Conservation (phyloP, 139 green algal genomes). For the Spirogloea muscicola region DNA sequence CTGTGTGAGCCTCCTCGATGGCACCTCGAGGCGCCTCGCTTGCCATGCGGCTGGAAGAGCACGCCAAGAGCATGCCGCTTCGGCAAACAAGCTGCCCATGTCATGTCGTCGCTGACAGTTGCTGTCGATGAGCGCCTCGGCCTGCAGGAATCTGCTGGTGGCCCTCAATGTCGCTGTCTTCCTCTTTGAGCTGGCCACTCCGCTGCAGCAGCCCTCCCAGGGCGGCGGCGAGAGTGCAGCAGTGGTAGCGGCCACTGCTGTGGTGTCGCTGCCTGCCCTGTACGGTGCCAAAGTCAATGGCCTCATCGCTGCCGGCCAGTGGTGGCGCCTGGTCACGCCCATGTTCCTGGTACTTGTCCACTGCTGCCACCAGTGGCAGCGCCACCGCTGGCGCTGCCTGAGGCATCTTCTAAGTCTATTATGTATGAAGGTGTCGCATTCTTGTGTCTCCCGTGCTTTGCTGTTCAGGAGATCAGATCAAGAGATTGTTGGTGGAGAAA, state of each 20-base stretch:
- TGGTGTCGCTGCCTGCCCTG: conserved; percentile 25
- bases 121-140: not conserved
- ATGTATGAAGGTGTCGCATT: too few species aligned
- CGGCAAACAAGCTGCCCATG: too few species aligned
- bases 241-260: not conserved
- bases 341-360: conserved; percentile 24
- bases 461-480: too few species aligned
- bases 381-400: too few species aligned
- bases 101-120: not conserved
- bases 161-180: conserved; percentile 31
- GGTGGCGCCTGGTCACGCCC: conserved; percentile 40
- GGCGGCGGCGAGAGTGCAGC: too few species aligned
- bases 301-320: conserved; percentile 26
- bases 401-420: too few species aligned
- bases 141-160: conserved; percentile 20
- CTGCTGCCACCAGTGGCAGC: too few species aligned
- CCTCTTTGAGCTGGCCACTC: conserved; percentile 38
- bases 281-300: conserved; percentile 32
- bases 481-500: too few species aligned
- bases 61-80: not conserved
- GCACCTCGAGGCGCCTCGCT: not conserved
- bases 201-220: not conserved
- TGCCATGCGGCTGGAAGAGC: not conserved
- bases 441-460: too few species aligned
- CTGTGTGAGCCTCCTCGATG: not conserved